Evolutionary conservation across 2,329 filamentous ascomycete genomes (phyloP), one percentile per base, ranked within the genome.

Genomic region (Lasiodiplodia sp.): DNA sequence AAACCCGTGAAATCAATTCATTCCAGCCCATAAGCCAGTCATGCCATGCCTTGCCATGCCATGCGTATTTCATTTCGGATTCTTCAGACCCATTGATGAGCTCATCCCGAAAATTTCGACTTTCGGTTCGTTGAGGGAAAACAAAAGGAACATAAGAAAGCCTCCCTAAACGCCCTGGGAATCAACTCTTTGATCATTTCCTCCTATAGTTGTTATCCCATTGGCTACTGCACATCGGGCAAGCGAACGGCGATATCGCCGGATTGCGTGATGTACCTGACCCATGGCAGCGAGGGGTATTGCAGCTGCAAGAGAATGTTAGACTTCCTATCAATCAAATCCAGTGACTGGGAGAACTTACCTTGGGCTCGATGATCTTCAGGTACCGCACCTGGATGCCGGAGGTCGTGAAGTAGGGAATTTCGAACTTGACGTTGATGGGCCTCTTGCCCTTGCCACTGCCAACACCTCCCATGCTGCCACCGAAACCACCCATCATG

Each of bases 401-500:
- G 82, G 92, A 96, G 3, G 96, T 99, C n/a, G 96, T 99, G 80
- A 99, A 99, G 83, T 99, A 99, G n/a, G 96, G 96, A 78, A 99
- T 99, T 85, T 99, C 96, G 79, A 99, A 99, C 84, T 99, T 99
- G 84, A 99, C 96, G 80, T 94, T 95, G 76, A 99, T 99, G 0
- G 96, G 96, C 74, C 96, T 86, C 86, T 98, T 99, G 23, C 92
- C 92, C 84, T 98, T 98, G 69, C 89, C 90, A 23, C 82, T 82
- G 4, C 89, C 89, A 34, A 96, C 88, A 72, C 95, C 95, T 69
- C 95, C 95, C 94, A 97, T 97, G 78, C 93, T 97, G 23, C 95
- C 95, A 71, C 95, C 95, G 76, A 97, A 97, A 0, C 95, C 95
- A 76, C 95, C 95, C 73, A 95, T 98, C 95, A 98, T 98, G 72